phyloP scores from a whole-genome alignment of 768 basidiomycete genomes.

The Pulveroboletus sp. region DNA sequence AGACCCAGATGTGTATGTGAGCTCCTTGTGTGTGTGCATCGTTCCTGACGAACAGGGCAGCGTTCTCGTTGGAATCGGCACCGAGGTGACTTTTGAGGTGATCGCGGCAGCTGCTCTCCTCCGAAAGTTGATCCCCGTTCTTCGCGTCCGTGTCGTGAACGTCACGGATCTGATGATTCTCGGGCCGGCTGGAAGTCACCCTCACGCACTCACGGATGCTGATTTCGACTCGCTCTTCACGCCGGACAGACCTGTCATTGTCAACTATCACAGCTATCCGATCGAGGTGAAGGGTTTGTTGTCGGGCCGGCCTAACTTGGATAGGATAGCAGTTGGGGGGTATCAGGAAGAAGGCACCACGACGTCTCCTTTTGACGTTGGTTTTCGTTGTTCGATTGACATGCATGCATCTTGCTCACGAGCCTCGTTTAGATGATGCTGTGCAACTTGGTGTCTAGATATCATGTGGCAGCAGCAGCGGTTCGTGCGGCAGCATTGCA shows the following conservation, averaged over 20 bases:
- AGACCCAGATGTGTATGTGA: constrained; percentile 63
- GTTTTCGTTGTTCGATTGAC: constrained; percentile 17
- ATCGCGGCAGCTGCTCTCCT: constrained; percentile 83
- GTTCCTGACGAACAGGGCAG: constrained; percentile 29
- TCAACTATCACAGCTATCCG: constrained; percentile 86
- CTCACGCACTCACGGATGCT: constrained; percentile 62
- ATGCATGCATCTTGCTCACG: background rate
- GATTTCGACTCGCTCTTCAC: constrained; percentile 76
- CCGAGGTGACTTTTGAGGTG: constrained; percentile 87
- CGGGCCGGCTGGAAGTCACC: constrained; percentile 63
- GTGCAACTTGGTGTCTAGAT: constrained; percentile 65
- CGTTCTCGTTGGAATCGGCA: constrained; percentile 84
- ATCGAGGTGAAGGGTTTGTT: constrained; percentile 68
- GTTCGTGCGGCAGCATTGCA: constrained; percentile 50
- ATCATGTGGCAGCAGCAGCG: constrained; percentile 60
- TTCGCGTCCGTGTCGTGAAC: constrained; percentile 86
- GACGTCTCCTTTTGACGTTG: constrained; percentile 76
- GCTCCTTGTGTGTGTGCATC: background rate
- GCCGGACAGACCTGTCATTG: constrained; percentile 59
- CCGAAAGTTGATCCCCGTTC: constrained; percentile 60
- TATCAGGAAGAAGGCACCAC: constrained; percentile 77
- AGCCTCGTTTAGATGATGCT: constrained; percentile 62
- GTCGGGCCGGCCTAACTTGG: constrained; percentile 50
- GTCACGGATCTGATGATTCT: constrained; percentile 90
- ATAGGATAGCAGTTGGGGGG: constrained; percentile 56